Evolutionary conservation across 495 filamentous ascomycete species (phyloP), one percentile per base, ranked within the genome.

Genomic region (Penicillium verhagenii): DNA sequence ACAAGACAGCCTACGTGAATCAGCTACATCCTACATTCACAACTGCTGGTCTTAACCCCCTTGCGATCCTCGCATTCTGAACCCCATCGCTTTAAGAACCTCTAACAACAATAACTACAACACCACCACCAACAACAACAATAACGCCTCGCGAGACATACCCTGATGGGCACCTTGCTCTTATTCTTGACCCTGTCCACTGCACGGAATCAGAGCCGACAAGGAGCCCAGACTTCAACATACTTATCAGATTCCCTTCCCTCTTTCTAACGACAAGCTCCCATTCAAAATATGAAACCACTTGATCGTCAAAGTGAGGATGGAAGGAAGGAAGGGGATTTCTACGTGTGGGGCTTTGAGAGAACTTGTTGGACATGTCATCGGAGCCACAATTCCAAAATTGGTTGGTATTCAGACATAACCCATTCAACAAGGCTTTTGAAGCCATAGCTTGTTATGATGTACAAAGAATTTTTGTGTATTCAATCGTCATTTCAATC

Each of bases 401-500:
- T 35, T 35, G 33, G 16, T 35, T n/a, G n/a, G n/a, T n/a, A n/a
- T 16, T 16, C 11, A 35, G 14, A 35, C 6, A 35, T 14, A 3
- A 35, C 16, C 6, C 14, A 14, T 5, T 35, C 14, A n/a, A n/a
- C 14, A 13, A n/a, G 14, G 33, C 33, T 14, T 35, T 35, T 35
- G 33, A 16, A 35, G 33, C 33, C 33, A 35, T 1, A 23, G 8
- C 19, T 43, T 14, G 21, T 40, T 20, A 28, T 60, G 38, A 47
- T 42, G 29, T 60, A 56, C 48, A 53, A 47, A 31, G 38, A 42
- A 26, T 28, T 51, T 28, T 35, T 33, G 24, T 57, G 25, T 45
- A 45, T 37, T 21, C 55, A 26, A 43, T 43, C 20, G 9, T 54
- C 19, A 40, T 47, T 50, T 49, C 28, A 53, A 57, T 38, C 51